Base-by-base conservation (phyloP, 2,329 filamentous ascomycete genomes). In the Chaetomium sp. region DNA sequence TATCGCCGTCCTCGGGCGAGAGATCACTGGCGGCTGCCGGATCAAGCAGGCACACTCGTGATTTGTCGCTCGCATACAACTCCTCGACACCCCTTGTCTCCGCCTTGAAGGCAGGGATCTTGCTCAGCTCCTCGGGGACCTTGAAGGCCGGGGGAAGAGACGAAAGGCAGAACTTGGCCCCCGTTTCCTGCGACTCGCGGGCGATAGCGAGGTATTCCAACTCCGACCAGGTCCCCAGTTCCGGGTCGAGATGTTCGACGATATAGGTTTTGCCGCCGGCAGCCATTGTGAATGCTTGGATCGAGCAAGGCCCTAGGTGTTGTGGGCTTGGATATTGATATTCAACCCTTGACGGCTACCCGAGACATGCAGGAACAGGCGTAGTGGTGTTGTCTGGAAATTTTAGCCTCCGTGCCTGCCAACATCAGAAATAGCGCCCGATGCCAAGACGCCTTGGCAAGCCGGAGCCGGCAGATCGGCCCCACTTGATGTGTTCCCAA, bases 171-270 rank as follows among this genome's bases (percentile, higher is more conserved):
- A 98, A 97, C 59, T 82, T 82, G 62, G 88, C 86, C 38, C 85
- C 85, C 3, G 86, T 79, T 27, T 83, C 83, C 68, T 87, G 81
- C 60, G 90, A 92, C 81, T 99, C 95, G 66, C 85, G 82, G 59
- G 92, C 92, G 75, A 99, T 97, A 73, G 90, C 86, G 62, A 87
- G 81, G 80, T 99, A 99, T 80, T 99, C 95, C 60, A 98, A 86
- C 69, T 92, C 88, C 27, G 95, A 98, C 95, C 95, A 99, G 49
- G 87, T 86, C 38, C 96, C 95, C 33, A 99, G 85, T 78, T 99
- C 95, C 49, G 91, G 89, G 80, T 99, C 95, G 69, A 99, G 88
- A 78, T 99, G 94, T 82, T 98, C 94, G 72, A 98, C 93, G 73
- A 98, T 91, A 79, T 95, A 97, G 51, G 88, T 93, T 78, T 93